Percentiles rank a stretch among this genome's conserved stretches.
Conservation (phyloP, 139 green algal genomes). For the Astrephomene gubernaculifera region DNA sequence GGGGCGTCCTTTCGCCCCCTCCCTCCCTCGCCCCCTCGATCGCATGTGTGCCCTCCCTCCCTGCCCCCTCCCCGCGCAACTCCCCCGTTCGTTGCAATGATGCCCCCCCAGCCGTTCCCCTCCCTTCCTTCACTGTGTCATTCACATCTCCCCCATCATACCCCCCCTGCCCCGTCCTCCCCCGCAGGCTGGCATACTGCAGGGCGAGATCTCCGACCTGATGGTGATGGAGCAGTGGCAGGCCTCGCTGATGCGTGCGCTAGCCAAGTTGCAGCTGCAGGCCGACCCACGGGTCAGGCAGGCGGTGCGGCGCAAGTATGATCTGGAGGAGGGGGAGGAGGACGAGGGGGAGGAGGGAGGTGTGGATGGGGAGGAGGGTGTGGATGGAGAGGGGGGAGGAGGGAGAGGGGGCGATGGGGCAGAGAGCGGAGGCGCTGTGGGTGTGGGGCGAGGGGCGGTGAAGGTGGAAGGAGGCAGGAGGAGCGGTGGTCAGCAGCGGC, state of each 20-base stretch:
- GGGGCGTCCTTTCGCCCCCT: background rate
- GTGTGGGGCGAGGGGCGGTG: background rate
- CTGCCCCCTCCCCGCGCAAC: background rate
- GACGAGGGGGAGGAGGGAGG: background rate
- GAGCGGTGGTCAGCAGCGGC: background rate
- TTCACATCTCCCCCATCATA: background rate
- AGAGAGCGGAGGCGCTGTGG: background rate
- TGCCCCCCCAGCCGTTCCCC: background rate
- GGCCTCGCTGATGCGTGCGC: conserved; percentile 84
- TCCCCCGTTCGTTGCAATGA: background rate
- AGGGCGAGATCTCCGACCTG: conserved; percentile 80
- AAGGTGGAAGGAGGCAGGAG: conserved; percentile 12
- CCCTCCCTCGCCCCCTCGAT: background rate
- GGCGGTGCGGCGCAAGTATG: conserved; percentile 39
- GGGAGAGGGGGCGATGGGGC: background rate
- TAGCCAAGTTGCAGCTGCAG: conserved; percentile 70
- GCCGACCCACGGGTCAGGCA: conserved; percentile 38
- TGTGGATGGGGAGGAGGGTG: conserved; percentile 2
- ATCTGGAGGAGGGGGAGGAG: conserved; percentile 30
- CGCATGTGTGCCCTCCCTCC: background rate
- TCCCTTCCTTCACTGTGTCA: background rate
- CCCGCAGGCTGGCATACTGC: conserved; percentile 76
- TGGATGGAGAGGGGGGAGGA: background rate
- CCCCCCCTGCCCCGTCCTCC: background rate
- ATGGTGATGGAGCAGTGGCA: conserved; percentile 88